Base-by-base conservation (phyloP, 1,284 basidiomycete genomes). In the Fomitiporia mediterranea region DNA sequence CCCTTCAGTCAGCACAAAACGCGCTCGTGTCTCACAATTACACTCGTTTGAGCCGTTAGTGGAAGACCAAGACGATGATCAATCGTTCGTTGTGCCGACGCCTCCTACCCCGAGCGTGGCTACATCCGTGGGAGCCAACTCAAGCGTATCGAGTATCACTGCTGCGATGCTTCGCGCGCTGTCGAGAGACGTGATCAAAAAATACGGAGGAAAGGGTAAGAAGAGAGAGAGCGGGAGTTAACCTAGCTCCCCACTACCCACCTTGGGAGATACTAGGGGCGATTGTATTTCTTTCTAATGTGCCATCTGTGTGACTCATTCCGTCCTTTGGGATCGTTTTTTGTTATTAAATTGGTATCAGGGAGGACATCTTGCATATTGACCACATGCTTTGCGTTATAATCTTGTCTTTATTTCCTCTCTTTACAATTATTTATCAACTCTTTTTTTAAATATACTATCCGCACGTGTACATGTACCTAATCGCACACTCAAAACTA, bases 111-210 rank as follows among this genome's bases (percentile, higher is more conserved):
- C 73, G 51, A 65, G 73, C 69, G 76, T 65, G 11, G 66, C 65
- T 6, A 61, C 63, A 8, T 61, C 59, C 21, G 42, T 56, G 4
- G 64, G 65, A 42, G 66, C 64, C 28, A 57, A 62, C 3, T 60
- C 63, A 38, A 66, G 63, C 30, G 64, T 68, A 44, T 67, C 74
- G 4, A 62, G 72, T 15, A 76, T 88, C 19, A 87, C 84, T 1
- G 71, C 81, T 25, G 79, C 81, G n/a, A 88, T 88, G 86, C 68
- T 88, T 43, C 79, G 83, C 49, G 81, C 81, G 1, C 66, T 88
- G 60, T 82, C 85, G 27, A 77, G 73, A 58, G 78, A 83, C 64
- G 68, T 88, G 53, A 79, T 83, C 62, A 74, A 75, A 64, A 81
- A 76, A 65, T 83, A 82, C 61, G 66, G 65, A 17, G n/a, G 17